Base-by-base conservation (phyloP, 805 yeast species). In the Myxozyma geophila region DNA sequence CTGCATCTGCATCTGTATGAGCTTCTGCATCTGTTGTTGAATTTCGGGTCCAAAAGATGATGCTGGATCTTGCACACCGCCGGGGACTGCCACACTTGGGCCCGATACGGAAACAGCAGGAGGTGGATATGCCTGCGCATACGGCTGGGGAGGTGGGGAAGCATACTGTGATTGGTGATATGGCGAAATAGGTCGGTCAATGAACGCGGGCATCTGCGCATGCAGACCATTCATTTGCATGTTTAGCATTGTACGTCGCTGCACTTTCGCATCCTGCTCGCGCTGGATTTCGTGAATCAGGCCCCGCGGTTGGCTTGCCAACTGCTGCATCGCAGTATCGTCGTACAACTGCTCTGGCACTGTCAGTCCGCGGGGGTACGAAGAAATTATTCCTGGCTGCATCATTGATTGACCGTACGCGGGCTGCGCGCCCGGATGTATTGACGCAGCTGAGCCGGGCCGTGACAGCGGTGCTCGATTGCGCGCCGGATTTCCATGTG, bases 201-300 rank as follows among this genome's bases (percentile, higher is more conserved):
- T 33, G 12, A 49, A 17, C 39, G 49, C 12, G 15, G 28, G 37
- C 9, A 40, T 4, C 50, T 39, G 64, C 12, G 48, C 39, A 8
- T n/a, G 39, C 8, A 53, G 46, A n/a, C 57, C 57, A 39, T 28
- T 53, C 64, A 62, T 60, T 12, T 58, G 70, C 61, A 67, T 54
- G 53, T 67, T 59, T 6, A 63, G 48, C 63, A 58, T 58, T 10
- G 63, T 55, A 23, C 69, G 54, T 44, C 80, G 68, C 17, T 74
- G 70, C 28, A 63, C 55, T 63, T 74, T 74, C 53, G 75, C 75
- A 39, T 78, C 78, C 60, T 78, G 78, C 56, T 77, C 80, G 1
- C 73, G 70, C 12, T 77, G 76, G 58, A 78, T 78, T 59, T 76
- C 79, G 17, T 76, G 79, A n/a, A 78, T 73, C 15, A 78, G 67